Base-by-base conservation (phyloP, 345 rosid genomes). In the Eutrema heterophyllum region DNA sequence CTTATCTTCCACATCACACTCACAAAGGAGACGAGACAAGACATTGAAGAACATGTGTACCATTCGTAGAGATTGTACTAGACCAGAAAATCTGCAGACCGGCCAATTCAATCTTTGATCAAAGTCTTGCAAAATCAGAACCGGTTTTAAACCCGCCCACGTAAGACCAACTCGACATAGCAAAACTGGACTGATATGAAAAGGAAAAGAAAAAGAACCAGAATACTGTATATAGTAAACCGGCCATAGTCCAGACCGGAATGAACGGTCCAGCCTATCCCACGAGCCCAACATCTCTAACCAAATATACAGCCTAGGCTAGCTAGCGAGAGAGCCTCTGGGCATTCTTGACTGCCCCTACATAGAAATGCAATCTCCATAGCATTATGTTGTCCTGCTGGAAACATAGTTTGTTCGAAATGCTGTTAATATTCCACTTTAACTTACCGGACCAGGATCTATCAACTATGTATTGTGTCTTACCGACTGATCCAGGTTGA, bases 331-430 rank as follows among this genome's bases (percentile, higher is more conserved):
- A 65, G 3, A 74, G 73, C 13, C 36, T 70, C 12, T 9, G 33
- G n/a, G 75, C 79, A 53, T 46, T 69, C 65, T 62, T 69, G 43
- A 76, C 75, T 52, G 75, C 75, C 45, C 30, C 29, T 32, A 76
- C 45, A 36, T 62, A 76, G 71, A 27, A 76, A 70, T 69, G 59
- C 66, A 76, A 38, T 54, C 79, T 76, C 79, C 75, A 76, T 26
- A 69, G 26, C 70, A 39, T 53, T 41, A 46, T 21, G 18, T 63
- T 62, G 15, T 69, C 79, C 79, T 76, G 65, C 41, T 38, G 14
- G 43, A 61, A 26, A 68, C 49, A 61, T 7, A 49, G n/a, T 75
- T 67, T 6, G n/a, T 51, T 4, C 62, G 11, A 38, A 40, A 49
- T 27, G 39, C 1, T 68, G 9, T 58, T 30, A 49, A 48, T 33